These are phyloP conservation scores for Xylaria sp. DNA, from an alignment of 2,329 filamentous ascomycete species.

Conservation along the genomic window DNA sequence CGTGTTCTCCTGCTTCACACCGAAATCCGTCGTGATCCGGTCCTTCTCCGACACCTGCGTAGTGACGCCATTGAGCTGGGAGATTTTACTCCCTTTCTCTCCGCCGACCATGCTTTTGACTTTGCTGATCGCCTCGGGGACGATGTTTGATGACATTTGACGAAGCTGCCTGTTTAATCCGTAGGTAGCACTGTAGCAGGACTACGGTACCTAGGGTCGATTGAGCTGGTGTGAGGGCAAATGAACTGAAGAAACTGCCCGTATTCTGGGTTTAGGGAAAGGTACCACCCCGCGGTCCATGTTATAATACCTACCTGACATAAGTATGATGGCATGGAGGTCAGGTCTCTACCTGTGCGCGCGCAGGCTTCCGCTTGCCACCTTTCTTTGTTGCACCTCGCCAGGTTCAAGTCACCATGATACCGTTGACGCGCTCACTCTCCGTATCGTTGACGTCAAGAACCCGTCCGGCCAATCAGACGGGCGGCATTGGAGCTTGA, in stretches of 20 bases:
- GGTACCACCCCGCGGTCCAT: too few species aligned
- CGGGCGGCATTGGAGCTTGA: not conserved
- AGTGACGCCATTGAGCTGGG: slow-evolving; percentile 61
- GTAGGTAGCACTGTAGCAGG: too few species aligned
- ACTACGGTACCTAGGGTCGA: too few species aligned
- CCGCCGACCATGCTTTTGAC: slow-evolving; percentile 45
- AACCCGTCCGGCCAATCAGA: slow-evolving; percentile 7
- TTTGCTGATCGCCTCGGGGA: slow-evolving; percentile 42
- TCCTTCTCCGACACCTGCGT: slow-evolving; percentile 60
- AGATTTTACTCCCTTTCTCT: slow-evolving; percentile 55
- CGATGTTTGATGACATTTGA: slow-evolving; percentile 28
- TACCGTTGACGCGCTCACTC: slow-evolving; percentile 2
- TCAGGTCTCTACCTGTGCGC: too few species aligned
- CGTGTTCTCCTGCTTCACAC: slow-evolving; percentile 71
- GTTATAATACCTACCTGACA: too few species aligned
- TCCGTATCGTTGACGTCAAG: slow-evolving; percentile 24
- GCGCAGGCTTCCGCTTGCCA: not conserved
- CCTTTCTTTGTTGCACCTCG: not conserved
- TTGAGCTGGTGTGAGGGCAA: too few species aligned
- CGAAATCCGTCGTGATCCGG: slow-evolving; percentile 75
- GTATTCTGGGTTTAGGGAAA: too few species aligned
- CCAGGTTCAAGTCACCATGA: slow-evolving; percentile 1
- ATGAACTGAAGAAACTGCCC: not conserved
- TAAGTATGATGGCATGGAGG: too few species aligned
- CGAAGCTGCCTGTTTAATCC: slow-evolving; percentile 1